Evolutionary conservation across 2,329 filamentous ascomycete species (phyloP).

Genomic region (Ascochyta clinopodiicola): DNA sequence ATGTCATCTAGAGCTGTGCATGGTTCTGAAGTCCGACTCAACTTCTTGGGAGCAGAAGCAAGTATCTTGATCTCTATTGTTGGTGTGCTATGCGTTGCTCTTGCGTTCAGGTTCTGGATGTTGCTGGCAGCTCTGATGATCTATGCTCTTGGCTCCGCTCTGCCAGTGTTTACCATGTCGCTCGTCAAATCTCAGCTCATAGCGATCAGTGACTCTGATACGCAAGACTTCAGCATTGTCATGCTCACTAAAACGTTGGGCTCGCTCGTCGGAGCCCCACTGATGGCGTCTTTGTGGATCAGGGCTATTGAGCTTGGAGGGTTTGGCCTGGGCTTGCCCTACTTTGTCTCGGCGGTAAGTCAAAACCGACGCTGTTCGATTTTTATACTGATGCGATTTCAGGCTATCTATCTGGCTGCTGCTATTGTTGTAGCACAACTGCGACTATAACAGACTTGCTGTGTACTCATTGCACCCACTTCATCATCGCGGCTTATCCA

Average conservation of each 20-base stretch:
- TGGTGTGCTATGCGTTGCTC: constrained; percentile 43
- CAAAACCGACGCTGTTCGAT: not conserved
- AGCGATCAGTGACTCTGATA: constrained; percentile 32
- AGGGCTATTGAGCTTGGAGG: constrained; percentile 45
- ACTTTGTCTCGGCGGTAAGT: constrained; percentile 46
- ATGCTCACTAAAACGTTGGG: constrained; percentile 48
- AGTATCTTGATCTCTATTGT: constrained; percentile 44
- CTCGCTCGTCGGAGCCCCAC: constrained; percentile 44
- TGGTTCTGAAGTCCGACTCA: constrained; percentile 38
- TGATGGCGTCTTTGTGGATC: constrained; percentile 48
- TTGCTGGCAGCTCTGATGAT: constrained; percentile 43
- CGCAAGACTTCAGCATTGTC: constrained; percentile 47
- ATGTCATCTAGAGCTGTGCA: constrained; percentile 30
- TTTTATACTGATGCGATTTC: not conserved
- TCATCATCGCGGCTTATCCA: too few species aligned
- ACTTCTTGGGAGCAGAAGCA: constrained; percentile 39
- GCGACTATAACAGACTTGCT: not conserved
- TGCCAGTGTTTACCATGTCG: constrained; percentile 49
- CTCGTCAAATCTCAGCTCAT: constrained; percentile 45
- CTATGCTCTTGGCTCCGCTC: constrained; percentile 48
- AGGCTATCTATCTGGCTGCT: not conserved
- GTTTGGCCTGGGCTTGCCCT: constrained; percentile 41
- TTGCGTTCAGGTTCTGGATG: constrained; percentile 43
- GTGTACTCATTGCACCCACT: too few species aligned
- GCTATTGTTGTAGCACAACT: not conserved